Evolutionary conservation across 1,139 yeast species (phyloP), one percentile per base, ranked within the genome.

Genomic region (Pichia sp.): DNA sequence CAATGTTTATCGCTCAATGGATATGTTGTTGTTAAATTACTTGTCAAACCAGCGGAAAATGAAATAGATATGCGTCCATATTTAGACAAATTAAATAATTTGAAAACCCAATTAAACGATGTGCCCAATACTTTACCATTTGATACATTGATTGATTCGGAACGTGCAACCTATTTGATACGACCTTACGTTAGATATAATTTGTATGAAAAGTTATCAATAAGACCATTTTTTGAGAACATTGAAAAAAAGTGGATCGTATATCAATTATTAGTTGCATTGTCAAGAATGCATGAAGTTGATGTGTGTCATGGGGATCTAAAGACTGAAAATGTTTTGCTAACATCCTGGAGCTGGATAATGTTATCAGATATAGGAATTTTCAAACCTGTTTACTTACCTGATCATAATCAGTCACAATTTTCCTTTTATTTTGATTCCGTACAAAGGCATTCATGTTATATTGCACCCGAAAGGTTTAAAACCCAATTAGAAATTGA

Each of bases 371-470:
- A 94, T 64, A 90, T 92, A 66, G 84, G 96, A 3, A 72, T 80
- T 3, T 78, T 77, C 60, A 94, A 94, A 62, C 99, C 99, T 0
- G 81, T 80, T 0, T 82, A 73, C 56, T 66, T 94, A 28, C 97
- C 97, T 0, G 96, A 87, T 54, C 95, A 89, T 55, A 92, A 94
- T 58, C 97, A 97, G 0, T 86, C 92, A n/a, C 92, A 85, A 54
- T 92, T 85, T 57, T 80, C 95, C 1, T 92, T 90, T 59, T 94
- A 82, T 62, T 94, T 89, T 61, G 97, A 92, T 64, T 85, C 92
- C 4, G 85, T 95, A 2, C 87, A 79, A 58, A 70, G 97, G 53
- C 71, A 96, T 56, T 77, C 81, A 3, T 92, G 98, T 63, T 92
- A 90, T 61, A 65, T 94, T 42, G 97, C 98, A 0, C 98, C 99